Percentiles rank a stretch among this genome's conserved stretches.
These are phyloP conservation scores for Phaseolus lunatus DNA, from an alignment of 306 rosid species.

Conservation along the genomic window DNA sequence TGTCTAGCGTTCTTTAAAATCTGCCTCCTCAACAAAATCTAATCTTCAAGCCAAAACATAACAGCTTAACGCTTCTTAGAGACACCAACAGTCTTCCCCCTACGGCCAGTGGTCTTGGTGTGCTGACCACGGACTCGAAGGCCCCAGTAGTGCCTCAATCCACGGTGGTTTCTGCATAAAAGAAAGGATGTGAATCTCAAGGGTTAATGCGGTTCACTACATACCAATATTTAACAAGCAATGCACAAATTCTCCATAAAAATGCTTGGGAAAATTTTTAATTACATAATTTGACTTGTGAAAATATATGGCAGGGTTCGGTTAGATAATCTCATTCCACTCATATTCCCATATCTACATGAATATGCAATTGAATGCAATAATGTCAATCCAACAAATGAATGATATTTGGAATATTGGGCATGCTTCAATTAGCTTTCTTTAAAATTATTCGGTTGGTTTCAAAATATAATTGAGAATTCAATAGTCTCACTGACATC, in stretches of 20 bases:
- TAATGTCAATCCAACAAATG: neutral
- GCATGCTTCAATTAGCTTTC: neutral
- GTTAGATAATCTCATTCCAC: neutral
- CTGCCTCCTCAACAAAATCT: slow-evolving; percentile 36
- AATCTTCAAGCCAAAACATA: slow-evolving; percentile 39
- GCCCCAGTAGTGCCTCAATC: slow-evolving; percentile 99
- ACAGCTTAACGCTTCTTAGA: slow-evolving; percentile 81
- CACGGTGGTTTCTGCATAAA: slow-evolving; percentile 93
- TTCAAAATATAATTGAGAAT: neutral
- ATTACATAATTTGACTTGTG: neutral
- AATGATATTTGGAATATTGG: too few relatives aligned
- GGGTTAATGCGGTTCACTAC: neutral
- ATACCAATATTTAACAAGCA: neutral
- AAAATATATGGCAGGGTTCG: neutral
- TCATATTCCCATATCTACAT: neutral
- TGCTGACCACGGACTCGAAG: slow-evolving; percentile 99
- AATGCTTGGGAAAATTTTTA: neutral
- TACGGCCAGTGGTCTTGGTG: slow-evolving; percentile 97
- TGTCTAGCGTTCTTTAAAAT: slow-evolving; percentile 34
- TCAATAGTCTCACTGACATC: neutral
- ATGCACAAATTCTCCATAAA: neutral
- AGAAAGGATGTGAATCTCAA: neutral
- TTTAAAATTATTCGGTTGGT: neutral
- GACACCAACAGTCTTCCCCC: slow-evolving; percentile 99
- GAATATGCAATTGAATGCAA: neutral